These are phyloP conservation scores for Xerocomellus intermedius DNA, from an alignment of 768 basidiomycete genomes.

Conservation along the genomic window DNA sequence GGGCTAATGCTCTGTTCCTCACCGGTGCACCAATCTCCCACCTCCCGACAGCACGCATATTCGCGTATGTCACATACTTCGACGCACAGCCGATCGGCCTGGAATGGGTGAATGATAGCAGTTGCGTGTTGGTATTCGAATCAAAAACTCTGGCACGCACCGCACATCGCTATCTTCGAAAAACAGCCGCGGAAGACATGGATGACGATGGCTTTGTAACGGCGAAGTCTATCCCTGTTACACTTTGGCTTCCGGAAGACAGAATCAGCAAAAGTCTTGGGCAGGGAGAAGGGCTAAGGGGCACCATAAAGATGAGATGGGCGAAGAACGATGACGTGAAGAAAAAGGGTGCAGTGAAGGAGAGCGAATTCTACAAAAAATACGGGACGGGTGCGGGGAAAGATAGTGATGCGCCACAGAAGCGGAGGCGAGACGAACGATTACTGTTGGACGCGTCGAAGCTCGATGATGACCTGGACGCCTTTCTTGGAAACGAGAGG, in stretches of 20 bases:
- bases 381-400: conserved; percentile 69
- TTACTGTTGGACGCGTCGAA: conserved; percentile 36
- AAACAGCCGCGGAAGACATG: conserved; percentile 45
- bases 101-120: conserved; percentile 86
- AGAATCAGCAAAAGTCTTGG: conserved; percentile 73
- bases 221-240: conserved; percentile 67
- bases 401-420: conserved; percentile 42
- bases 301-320: conserved; percentile 72
- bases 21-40: conserved; percentile 70
- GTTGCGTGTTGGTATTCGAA: conserved; percentile 75
- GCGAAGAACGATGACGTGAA: conserved; percentile 71
- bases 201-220: conserved; percentile 58
- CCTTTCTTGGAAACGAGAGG: conserved; percentile 55
- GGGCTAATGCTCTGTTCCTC: conserved; percentile 71
- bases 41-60: conserved; percentile 73
- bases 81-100: conserved; percentile 70
- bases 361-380: conserved; percentile 78
- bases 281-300: conserved; percentile 65
- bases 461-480: conserved; percentile 69
- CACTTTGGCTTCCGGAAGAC: conserved; percentile 78
- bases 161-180: conserved; percentile 52
- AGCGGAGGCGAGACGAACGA: conserved; percentile 38
- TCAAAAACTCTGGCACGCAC: conserved; percentile 51
- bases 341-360: conserved; percentile 66
- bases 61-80: conserved; percentile 80